Percentiles rank a stretch among this genome's conserved stretches.
phyloP scores from a whole-genome alignment of 148 eudicot species.

The Hydrangea macrophylla region DNA sequence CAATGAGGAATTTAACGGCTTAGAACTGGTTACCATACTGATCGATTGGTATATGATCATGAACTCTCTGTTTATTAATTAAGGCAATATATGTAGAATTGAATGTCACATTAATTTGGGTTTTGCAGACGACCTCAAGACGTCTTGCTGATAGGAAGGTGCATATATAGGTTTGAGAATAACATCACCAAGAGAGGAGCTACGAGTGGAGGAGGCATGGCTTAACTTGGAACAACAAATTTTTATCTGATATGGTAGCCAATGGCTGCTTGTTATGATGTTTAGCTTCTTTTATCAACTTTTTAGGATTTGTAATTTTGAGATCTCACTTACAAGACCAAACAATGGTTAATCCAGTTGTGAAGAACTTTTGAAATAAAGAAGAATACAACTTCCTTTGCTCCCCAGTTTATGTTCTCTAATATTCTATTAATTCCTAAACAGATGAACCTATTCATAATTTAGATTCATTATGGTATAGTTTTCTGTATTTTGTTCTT shows the following conservation, averaged over 20 bases:
- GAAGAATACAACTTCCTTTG: neutral
- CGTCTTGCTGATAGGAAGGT: constrained; percentile 31
- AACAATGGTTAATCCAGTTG: neutral
- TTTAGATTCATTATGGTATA: neutral
- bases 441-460: neutral
- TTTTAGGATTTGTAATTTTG: no score
- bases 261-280: neutral
- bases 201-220: constrained; percentile 72
- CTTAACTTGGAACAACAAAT: constrained; percentile 34
- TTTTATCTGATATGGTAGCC: neutral
- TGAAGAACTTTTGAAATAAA: constrained; percentile 1
- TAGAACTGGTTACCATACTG: neutral
- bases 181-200: constrained; percentile 46
- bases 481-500: neutral
- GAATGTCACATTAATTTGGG: neutral
- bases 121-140: constrained; percentile 26
- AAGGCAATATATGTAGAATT: neutral
- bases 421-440: no score
- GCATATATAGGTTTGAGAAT: constrained; percentile 24
- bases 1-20: no score
- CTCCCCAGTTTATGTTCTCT: neutral
- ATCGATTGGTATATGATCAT: neutral
- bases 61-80: neutral
- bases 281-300: neutral
- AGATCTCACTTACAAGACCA: neutral